These are phyloP conservation scores for Alliaria petiolata DNA, from an alignment of 345 rosid species.

Conservation along the genomic window DNA sequence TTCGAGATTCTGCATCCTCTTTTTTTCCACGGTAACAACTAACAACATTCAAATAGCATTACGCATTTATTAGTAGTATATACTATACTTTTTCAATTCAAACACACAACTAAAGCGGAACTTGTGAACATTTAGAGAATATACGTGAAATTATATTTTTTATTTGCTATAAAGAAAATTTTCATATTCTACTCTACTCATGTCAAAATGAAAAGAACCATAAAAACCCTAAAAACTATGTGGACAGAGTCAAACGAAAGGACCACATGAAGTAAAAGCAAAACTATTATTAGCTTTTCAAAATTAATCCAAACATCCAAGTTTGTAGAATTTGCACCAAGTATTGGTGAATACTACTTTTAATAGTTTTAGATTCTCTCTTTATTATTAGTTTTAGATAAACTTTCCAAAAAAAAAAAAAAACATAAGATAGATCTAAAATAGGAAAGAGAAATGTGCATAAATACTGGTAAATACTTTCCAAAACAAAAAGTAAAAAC, in stretches of 20 bases:
- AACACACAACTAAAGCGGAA: neutral
- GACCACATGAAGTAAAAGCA: neutral
- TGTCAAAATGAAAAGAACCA: neutral
- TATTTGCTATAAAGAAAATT: neutral
- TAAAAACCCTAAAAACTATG: neutral
- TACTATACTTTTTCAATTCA: neutral
- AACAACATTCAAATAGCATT: neutral
- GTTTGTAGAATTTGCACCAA: neutral
- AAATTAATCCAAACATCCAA: neutral
- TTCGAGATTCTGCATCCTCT: neutral
- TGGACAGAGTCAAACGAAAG: slow-evolving; percentile 8
- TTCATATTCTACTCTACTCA: too few relatives aligned
- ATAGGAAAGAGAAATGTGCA: neutral
- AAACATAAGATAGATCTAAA: neutral
- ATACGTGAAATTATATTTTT: neutral
- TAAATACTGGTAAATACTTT: too few relatives aligned
- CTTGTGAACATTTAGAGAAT: neutral
- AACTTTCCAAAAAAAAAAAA: neutral
- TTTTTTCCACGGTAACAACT: neutral
- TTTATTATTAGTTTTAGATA: neutral
- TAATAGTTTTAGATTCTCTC: neutral
- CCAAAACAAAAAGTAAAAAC: neutral
- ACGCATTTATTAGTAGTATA: neutral
- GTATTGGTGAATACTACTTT: neutral
- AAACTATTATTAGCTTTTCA: neutral